phyloP scores from a whole-genome alignment of 768 basidiomycete species.

The Tricholoma furcatifolium region DNA sequence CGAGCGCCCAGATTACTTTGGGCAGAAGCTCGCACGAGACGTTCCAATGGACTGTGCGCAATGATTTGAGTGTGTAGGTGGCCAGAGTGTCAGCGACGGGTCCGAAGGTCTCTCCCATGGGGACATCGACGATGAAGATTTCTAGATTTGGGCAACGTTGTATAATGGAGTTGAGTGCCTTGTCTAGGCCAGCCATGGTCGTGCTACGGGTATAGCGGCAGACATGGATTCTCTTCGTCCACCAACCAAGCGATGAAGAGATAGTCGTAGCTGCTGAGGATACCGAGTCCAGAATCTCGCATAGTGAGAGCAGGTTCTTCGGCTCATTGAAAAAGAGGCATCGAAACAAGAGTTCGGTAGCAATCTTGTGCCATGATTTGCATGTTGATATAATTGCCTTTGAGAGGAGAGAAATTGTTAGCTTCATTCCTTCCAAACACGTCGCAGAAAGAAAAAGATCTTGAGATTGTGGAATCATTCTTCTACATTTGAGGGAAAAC shows the following conservation, averaged over 20 bases:
- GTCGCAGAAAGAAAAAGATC: not conserved
- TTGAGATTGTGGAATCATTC: too few species aligned
- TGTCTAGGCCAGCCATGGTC: slow-evolving; percentile 48
- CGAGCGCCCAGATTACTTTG: slow-evolving; percentile 66
- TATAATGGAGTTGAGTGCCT: slow-evolving; percentile 57
- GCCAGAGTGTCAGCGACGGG: slow-evolving; percentile 64
- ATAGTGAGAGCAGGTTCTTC: slow-evolving; percentile 49
- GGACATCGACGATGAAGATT: slow-evolving; percentile 68
- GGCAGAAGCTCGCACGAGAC: slow-evolving; percentile 4
- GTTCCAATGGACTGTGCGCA: slow-evolving; percentile 47
- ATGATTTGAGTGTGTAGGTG: slow-evolving; percentile 42
- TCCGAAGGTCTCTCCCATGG: slow-evolving; percentile 58
- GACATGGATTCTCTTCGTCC: slow-evolving; percentile 71
- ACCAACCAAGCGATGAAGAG: slow-evolving; percentile 61
- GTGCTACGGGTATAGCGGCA: slow-evolving; percentile 45
- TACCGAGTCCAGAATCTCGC: slow-evolving; percentile 48
- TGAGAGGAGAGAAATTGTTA: not conserved
- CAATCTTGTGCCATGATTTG: slow-evolving; percentile 58
- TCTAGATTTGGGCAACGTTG: slow-evolving; percentile 70
- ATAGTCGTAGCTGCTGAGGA: slow-evolving; percentile 32
- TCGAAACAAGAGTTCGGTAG: slow-evolving; percentile 65
- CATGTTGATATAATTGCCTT: slow-evolving; percentile 73
- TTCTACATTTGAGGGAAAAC: not conserved
- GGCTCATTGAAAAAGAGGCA: slow-evolving; percentile 69
- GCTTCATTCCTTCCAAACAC: not conserved